phyloP scores from a whole-genome alignment of 1,284 basidiomycete genomes.

The Ganoderma leucocontextum region DNA sequence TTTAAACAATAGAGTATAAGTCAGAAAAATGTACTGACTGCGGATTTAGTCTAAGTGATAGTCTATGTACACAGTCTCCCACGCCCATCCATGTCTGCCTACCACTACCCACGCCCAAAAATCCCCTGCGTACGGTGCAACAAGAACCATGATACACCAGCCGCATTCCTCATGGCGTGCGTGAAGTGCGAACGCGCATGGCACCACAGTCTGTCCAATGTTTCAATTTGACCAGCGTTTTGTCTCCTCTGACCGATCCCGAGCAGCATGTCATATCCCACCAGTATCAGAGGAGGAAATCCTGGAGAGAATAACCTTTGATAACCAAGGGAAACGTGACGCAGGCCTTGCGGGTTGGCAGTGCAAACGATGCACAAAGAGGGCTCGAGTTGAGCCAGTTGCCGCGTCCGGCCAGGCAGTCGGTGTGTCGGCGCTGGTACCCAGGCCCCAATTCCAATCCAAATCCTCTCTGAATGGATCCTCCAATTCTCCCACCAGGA shows the following conservation, averaged over 20 bases:
- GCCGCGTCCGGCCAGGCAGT: not conserved
- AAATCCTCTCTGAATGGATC: not conserved
- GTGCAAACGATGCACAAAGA: conserved; percentile 28
- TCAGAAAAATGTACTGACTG: too few species aligned
- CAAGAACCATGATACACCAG: conserved; percentile 23
- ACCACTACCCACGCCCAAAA: not conserved
- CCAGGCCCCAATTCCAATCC: not conserved
- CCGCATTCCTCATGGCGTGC: conserved; percentile 33
- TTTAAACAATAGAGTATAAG: too few species aligned
- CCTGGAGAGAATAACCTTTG: conserved; percentile 22
- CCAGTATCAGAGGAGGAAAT: conserved; percentile 29
- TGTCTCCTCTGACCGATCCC: not conserved
- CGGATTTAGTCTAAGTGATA: too few species aligned
- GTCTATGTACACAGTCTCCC: not conserved
- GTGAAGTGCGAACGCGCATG: conserved; percentile 34
- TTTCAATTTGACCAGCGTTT: not conserved
- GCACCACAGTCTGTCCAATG: conserved; percentile 33
- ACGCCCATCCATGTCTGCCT: conserved; percentile 1
- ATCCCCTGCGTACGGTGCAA: conserved; percentile 29
- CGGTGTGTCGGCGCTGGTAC: not conserved
- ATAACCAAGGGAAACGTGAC: conserved; percentile 22
- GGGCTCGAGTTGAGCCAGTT: conserved; percentile 11
- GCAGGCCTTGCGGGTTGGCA: conserved; percentile 25
- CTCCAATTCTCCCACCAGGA: not conserved
- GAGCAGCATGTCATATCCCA: conserved; percentile 35